Evolutionary conservation across 768 basidiomycete species (phyloP), one percentile per base, ranked within the genome.

Genomic region (Naganishia vishniacii): DNA sequence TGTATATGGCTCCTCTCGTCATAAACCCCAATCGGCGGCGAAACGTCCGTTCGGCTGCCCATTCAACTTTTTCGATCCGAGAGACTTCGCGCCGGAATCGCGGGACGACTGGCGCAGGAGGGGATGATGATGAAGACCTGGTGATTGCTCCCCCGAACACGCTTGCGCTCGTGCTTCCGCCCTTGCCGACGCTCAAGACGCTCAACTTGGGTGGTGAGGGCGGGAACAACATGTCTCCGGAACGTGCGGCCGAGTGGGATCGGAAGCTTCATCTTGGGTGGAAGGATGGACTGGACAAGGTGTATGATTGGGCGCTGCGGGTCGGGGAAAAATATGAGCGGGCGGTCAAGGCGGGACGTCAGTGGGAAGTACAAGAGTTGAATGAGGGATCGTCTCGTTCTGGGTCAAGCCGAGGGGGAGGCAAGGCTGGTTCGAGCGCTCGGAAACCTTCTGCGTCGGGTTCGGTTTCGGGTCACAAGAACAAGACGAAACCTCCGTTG

Each of bases 151-250:
- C 73, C 3, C 61, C 64, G 0, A 69, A 75, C 37, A 67, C 61
- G n/a, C 34, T 75, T 28, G 68, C 72, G 51, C 65, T 77, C 59
- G 73, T 78, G 28, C 64, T 78, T 5, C 78, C 78, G 6, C 69
- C 76, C 11, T 48, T 75, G 16, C 76, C 78, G 0, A 65, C 62
- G 0, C 64, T 78, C 13, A 66, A 69, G 46, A 70, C 74, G 2
- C 44, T 78, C 16, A 73, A 67, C 4, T 69, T 78, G 34, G 78
- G 78, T 41, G 78, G 76, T 0, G 76, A 77, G 60, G 71, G 72
- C 8, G 61, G 65, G 9, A 46, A 58, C 26, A 56, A 49, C 4
- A 42, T 77, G 3, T 61, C 70, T 2, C 23, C 61, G 11, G 31
- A 58, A 3, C 63, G 71, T 46, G 64, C 72, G n/a, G 32, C 45